These are phyloP conservation scores for Colletotrichum navitas DNA, from an alignment of 2,329 filamentous ascomycete genomes.

Conservation along the genomic window DNA sequence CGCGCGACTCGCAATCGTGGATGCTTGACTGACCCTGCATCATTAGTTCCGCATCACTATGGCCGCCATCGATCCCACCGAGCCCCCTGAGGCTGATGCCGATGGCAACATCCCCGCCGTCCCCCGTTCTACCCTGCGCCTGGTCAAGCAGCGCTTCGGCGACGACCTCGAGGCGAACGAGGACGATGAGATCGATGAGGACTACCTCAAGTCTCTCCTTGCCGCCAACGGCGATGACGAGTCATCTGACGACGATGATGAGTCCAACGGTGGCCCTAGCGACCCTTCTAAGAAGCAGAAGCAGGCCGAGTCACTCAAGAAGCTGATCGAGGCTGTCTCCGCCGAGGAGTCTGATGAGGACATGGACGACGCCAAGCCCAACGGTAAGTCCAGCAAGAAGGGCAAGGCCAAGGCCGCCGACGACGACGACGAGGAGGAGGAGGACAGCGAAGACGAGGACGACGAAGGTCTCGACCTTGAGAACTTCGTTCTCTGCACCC, in stretches of 20 bases:
- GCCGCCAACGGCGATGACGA: slow-evolving; percentile 66
- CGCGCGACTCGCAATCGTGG: background rate
- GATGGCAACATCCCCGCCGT: slow-evolving; percentile 71
- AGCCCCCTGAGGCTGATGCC: slow-evolving; percentile 75
- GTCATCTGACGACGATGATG: slow-evolving; percentile 57
- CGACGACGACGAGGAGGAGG: slow-evolving; percentile 70
- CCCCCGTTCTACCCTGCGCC: slow-evolving; percentile 88
- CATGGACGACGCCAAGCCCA: slow-evolving; percentile 77
- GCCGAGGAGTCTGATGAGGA: slow-evolving; percentile 74
- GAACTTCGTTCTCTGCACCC: slow-evolving; percentile 94
- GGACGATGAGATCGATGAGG: slow-evolving; percentile 76
- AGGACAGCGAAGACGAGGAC: slow-evolving; percentile 67
- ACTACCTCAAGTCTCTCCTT: slow-evolving; percentile 70
- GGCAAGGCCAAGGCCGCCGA: slow-evolving; percentile 77
- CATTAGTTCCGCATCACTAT: slow-evolving; percentile 94
- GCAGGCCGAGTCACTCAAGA: slow-evolving; percentile 80
- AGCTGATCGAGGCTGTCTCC: slow-evolving; percentile 78
- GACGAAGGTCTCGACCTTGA: slow-evolving; percentile 78
- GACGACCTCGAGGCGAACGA: slow-evolving; percentile 67
- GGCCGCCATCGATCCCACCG: slow-evolving; percentile 95
- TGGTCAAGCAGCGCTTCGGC: slow-evolving; percentile 81
- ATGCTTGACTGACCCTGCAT: slow-evolving; percentile 48
- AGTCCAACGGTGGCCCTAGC: slow-evolving; percentile 89
- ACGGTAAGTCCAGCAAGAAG: slow-evolving; percentile 74
- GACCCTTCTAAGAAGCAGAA: slow-evolving; percentile 90